A percentile compares a stretch with the other conserved stretches of the same genome.
phyloP scores from a whole-genome alignment of 306 rosid species.

The Vigna radiata region DNA sequence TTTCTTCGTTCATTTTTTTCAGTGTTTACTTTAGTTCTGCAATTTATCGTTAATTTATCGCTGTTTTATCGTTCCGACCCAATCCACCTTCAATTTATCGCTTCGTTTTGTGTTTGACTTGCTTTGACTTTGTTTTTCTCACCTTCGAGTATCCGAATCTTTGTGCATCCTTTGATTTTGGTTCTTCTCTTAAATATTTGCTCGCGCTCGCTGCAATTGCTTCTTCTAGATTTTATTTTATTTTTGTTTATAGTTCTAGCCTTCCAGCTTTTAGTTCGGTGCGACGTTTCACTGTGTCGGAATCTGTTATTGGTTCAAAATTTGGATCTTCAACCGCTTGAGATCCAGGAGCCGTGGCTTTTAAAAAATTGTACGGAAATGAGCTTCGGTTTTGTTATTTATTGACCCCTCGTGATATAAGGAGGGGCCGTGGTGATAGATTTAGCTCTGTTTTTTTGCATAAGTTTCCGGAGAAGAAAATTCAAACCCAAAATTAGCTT shows the following conservation, averaged over 20 bases:
- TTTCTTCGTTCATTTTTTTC: background rate
- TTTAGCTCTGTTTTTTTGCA: background rate
- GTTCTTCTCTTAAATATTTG: background rate
- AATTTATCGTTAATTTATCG: background rate
- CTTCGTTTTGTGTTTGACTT: constrained; percentile 10
- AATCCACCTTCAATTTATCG: constrained; percentile 15
- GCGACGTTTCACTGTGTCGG: background rate
- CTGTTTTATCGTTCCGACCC: background rate
- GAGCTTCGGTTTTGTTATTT: background rate
- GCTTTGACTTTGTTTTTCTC: constrained; percentile 17
- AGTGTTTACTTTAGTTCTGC: background rate
- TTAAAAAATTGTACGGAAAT: background rate
- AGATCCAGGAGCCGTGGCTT: constrained; percentile 18
- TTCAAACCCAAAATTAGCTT: background rate
- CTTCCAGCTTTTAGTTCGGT: background rate
- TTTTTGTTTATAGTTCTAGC: background rate
- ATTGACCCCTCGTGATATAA: background rate
- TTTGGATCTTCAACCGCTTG: constrained; percentile 31
- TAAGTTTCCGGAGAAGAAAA: background rate
- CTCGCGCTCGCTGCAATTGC: background rate
- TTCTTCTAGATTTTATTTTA: background rate
- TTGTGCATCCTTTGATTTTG: background rate
- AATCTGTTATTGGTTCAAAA: background rate
- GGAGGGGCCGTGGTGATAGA: background rate
- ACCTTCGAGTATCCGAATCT: background rate